Evolutionary conservation across 306 rosid genomes (phyloP).

Genomic region (Prunus mume): DNA sequence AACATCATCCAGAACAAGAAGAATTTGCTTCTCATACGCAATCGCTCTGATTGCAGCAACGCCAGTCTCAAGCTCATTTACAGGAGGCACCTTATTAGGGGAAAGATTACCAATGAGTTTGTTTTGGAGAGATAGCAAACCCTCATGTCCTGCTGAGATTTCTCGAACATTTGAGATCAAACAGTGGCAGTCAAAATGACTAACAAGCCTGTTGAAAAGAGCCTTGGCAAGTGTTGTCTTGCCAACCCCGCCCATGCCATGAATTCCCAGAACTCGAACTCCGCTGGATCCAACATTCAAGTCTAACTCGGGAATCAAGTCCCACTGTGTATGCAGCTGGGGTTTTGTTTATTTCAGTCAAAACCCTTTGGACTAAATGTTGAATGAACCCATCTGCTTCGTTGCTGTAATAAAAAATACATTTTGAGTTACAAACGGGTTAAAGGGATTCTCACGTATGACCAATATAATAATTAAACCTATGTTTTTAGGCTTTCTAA

Average conservation of each 20-base stretch:
- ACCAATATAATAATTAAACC: not conserved
- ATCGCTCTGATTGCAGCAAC: conserved; percentile 15
- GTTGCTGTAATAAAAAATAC: conserved; percentile 12
- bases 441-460: too few species aligned
- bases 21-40: conserved; percentile 26
- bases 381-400: conserved; percentile 19
- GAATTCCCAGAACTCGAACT: conserved; percentile 38
- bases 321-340: conserved; percentile 48
- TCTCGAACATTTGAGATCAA: conserved; percentile 54
- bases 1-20: conserved; percentile 64
- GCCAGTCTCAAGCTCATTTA: conserved; percentile 18
- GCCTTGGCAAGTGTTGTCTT: conserved; percentile 59
- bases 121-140: conserved; percentile 36
- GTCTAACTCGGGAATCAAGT: conserved; percentile 39
- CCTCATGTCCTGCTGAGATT: conserved; percentile 22
- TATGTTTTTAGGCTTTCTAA: too few species aligned
- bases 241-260: conserved; percentile 59
- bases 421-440: too few species aligned
- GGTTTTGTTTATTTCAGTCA: conserved; percentile 39
- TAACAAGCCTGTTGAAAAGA: conserved; percentile 38
- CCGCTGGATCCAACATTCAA: conserved; percentile 36
- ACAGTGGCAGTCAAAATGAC: conserved; percentile 27
- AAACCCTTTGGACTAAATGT: conserved; percentile 25
- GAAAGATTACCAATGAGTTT: conserved; percentile 23
- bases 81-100: not conserved